Conservation (phyloP, 768 basidiomycete species). For the Pisolithus tinctorius region DNA sequence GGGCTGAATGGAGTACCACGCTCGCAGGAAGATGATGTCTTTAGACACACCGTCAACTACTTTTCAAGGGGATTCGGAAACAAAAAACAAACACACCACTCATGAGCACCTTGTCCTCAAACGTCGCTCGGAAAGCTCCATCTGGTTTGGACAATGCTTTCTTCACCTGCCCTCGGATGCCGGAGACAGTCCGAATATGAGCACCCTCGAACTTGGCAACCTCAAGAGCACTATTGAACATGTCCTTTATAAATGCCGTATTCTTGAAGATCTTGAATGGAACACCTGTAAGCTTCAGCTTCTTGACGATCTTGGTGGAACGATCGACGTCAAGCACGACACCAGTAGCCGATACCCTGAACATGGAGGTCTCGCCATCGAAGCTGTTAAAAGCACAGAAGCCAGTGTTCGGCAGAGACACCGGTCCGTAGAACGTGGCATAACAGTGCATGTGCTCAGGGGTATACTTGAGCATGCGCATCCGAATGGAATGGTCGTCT, state of each 20-base stretch:
- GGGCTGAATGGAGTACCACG: constrained; percentile 95
- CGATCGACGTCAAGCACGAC: constrained; percentile 92
- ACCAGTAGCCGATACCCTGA: constrained; percentile 89
- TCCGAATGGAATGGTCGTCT: constrained; percentile 96
- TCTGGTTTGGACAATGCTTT: constrained; percentile 94
- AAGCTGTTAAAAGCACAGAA: constrained; percentile 96
- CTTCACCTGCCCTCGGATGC: constrained; percentile 94
- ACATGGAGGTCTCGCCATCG: constrained; percentile 56
- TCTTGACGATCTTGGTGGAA: constrained; percentile 94
- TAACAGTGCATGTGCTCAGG: constrained; percentile 99
- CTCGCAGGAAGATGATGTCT: constrained; percentile 94
- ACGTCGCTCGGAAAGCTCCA: constrained; percentile 92
- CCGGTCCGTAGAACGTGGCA: constrained; percentile 95
- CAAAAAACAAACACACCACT: constrained; percentile 57
- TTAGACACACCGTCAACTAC: background rate
- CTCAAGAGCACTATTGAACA: constrained; percentile 91
- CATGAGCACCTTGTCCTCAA: constrained; percentile 96
- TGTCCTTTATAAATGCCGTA: constrained; percentile 95
- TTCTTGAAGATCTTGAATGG: constrained; percentile 99
- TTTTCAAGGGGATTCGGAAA: background rate
- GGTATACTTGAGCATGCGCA: constrained; percentile 99
- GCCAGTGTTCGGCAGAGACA: constrained; percentile 87
- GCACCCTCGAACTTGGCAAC: constrained; percentile 99
- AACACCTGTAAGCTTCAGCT: constrained; percentile 90
- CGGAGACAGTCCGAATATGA: constrained; percentile 91